Evolutionary conservation across 306 rosid genomes (phyloP).

Genomic region (Delonix regia): DNA sequence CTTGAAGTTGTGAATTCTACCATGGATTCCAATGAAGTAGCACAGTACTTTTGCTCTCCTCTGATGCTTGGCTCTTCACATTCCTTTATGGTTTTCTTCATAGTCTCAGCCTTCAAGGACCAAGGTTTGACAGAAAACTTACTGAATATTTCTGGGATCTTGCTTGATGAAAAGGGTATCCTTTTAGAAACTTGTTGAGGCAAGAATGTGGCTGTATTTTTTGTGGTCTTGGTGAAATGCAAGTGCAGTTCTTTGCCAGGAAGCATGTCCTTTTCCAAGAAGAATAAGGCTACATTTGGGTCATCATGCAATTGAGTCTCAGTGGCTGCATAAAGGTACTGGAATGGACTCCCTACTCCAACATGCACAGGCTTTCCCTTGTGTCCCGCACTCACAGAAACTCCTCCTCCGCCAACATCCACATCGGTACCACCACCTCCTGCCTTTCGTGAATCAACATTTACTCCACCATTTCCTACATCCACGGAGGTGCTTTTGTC

Average conservation of each 20-base stretch:
- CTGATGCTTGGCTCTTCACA: conserved; percentile 53
- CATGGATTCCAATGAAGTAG: conserved; percentile 92
- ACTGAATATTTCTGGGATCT: conserved; percentile 44
- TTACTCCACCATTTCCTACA: conserved; percentile 49
- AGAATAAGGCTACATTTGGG: conserved; percentile 70
- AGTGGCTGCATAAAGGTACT: conserved; percentile 39
- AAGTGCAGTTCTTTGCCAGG: conserved; percentile 55
- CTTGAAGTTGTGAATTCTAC: conserved; percentile 68
- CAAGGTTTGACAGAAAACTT: conserved; percentile 51
- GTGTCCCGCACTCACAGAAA: conserved; percentile 45
- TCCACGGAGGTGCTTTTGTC: conserved; percentile 54
- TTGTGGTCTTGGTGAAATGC: conserved; percentile 54
- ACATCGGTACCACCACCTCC: conserved; percentile 49
- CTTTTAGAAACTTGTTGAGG: conserved; percentile 53
- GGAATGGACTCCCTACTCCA: conserved; percentile 46
- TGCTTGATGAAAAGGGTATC: conserved; percentile 73
- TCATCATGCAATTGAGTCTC: conserved; percentile 68
- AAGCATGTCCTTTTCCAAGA: conserved; percentile 67
- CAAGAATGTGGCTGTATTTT: conserved; percentile 44
- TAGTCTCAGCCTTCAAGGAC: conserved; percentile 46
- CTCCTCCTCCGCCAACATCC: conserved; percentile 61
- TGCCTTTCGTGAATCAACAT: background rate
- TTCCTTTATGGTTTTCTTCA: conserved; percentile 54
- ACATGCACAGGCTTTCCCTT: conserved; percentile 61
- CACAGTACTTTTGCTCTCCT: conserved; percentile 82